Conservation (phyloP, 2,329 filamentous ascomycete genomes). For the Onygenales sp. region DNA sequence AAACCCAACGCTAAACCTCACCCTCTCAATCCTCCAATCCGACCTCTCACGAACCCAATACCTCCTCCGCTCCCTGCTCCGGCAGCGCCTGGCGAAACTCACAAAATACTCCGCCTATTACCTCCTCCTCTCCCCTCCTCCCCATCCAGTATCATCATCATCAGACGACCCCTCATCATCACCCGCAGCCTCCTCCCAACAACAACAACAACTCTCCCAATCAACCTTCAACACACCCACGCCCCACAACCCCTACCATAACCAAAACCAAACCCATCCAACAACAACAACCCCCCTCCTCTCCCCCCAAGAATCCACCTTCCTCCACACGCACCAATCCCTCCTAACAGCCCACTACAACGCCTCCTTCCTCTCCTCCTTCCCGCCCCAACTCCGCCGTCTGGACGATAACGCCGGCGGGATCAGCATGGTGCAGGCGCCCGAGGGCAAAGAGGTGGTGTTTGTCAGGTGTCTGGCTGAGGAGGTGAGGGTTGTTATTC, state of each 20-base stretch:
- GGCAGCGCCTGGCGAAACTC: constrained; percentile 74
- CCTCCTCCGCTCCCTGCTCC: constrained; percentile 70
- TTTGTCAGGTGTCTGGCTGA: constrained; percentile 56
- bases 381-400: constrained; percentile 69
- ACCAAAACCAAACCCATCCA: constrained; percentile 5
- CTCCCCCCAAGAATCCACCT: constrained; percentile 67
- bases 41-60: constrained; percentile 94
- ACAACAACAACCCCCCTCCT: constrained; percentile 42
- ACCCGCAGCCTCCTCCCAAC: background rate
- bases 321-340: constrained; percentile 75
- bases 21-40: constrained; percentile 89
- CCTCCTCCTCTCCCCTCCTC: constrained; percentile 20
- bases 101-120: constrained; percentile 43
- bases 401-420: constrained; percentile 86
- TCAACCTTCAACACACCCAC: constrained; percentile 1
- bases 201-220: background rate
- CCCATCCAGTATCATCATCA: constrained; percentile 10
- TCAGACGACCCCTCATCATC: constrained; percentile 11
- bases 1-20: constrained; percentile 86
- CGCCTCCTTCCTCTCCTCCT: constrained; percentile 71
- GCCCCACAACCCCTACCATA: background rate
- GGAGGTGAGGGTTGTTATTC: constrained; percentile 37
- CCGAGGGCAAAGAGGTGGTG: constrained; percentile 73
- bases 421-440: constrained; percentile 83
- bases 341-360: constrained; percentile 78